Evolutionary conservation across 768 basidiomycete genomes (phyloP).

Genomic region (Phanerodontia chrysosporium): DNA sequence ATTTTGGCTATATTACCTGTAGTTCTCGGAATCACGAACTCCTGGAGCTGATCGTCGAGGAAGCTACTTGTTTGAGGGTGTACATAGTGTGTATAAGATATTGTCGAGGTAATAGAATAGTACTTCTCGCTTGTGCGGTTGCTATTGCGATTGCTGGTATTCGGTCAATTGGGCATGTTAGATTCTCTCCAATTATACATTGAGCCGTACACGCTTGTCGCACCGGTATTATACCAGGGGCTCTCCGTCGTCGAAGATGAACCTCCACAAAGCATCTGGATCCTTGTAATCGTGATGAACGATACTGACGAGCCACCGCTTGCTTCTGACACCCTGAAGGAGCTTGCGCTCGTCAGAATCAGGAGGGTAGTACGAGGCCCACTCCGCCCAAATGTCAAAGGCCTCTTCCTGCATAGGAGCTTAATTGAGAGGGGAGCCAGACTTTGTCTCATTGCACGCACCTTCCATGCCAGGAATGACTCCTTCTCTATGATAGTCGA

Average conservation of each 20-base stretch:
- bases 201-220: background rate
- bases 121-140: background rate
- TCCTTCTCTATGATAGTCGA: slow-evolving; percentile 95
- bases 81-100: background rate
- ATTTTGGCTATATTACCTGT: slow-evolving; percentile 11
- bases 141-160: no score
- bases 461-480: slow-evolving; percentile 97
- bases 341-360: slow-evolving; percentile 65
- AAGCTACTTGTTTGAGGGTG: background rate
- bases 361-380: slow-evolving; percentile 85
- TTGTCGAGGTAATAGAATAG: background rate
- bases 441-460: slow-evolving; percentile 28
- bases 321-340: slow-evolving; percentile 66
- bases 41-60: background rate
- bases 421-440: background rate
- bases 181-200: background rate
- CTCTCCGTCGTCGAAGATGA: slow-evolving; percentile 49
- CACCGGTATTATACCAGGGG: background rate
- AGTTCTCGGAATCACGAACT: slow-evolving; percentile 1
- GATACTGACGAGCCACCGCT: slow-evolving; percentile 87
- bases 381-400: slow-evolving; percentile 93
- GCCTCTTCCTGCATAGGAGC: slow-evolving; percentile 73
- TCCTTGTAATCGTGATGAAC: slow-evolving; percentile 93
- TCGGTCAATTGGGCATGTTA: background rate
- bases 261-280: slow-evolving; percentile 75